Evolutionary conservation across 345 rosid species (phyloP), one percentile per base, ranked within the genome.

Genomic region (Fremontodendron californicum): DNA sequence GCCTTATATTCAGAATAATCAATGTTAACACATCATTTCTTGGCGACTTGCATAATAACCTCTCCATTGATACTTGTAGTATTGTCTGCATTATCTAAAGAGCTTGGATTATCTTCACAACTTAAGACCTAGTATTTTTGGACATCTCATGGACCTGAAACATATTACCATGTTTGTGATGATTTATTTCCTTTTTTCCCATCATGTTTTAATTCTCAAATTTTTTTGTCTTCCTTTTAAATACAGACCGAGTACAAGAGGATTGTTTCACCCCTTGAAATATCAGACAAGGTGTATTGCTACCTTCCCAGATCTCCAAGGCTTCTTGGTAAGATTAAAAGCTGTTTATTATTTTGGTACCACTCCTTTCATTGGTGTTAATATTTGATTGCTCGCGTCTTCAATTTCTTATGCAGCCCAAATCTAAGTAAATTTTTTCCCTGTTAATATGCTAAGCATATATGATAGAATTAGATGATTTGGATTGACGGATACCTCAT

Each of bases 251-350:
- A 92, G 78, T 93, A 84, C 90, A 93, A 93, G 88, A 93, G 94
- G 82, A 90, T 95, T 27, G 67, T 55, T 71, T 93, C 98, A 6
- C 98, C 98, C n/a, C 6, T 80, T 95, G 74, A 93, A 95, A 89
- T 90, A 95, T 86, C 99, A 90, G 85, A 92, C 98, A 39, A 89
- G 99, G 80, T 90, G 94, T 84, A 89, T 96, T 65, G 93, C 97
- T 70, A 94, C 96, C 76, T 92, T 95, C 85, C 98, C 99, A 49
- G 99, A 93, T 82, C 99, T 91, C 81, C 98, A 93, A 84, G 99
- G 98, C 37, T 92, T 95, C 83, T 75, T 96, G 91, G 99, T 93
- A 87, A 61, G 67, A 58, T 33, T 18, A 49, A 27, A 72, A 31
- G n/a, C n/a, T n/a, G 9, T 49, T 57, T 29, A 18, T 39, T 29